phyloP scores from a whole-genome alignment of 2,329 filamentous ascomycete genomes.

The Aspergillaceae sp. region DNA sequence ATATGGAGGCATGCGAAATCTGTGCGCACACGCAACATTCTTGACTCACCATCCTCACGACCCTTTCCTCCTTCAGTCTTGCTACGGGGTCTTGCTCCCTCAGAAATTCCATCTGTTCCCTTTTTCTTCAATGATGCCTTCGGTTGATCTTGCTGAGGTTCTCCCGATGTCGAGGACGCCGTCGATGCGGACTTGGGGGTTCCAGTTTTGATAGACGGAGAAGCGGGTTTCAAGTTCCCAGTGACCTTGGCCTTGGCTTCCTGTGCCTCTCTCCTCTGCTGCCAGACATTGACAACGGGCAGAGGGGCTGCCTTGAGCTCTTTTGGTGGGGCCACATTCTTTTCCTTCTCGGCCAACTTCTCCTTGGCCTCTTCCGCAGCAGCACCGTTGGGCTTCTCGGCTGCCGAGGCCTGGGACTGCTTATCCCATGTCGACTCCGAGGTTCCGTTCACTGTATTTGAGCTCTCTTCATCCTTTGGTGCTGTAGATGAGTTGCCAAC shows the following conservation, averaged over 20 bases:
- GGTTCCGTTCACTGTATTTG: slow-evolving; percentile 53
- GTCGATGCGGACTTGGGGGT: slow-evolving; percentile 18
- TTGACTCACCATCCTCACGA: slow-evolving; percentile 27
- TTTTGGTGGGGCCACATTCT: slow-evolving; percentile 48
- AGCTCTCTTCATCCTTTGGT: slow-evolving; percentile 53
- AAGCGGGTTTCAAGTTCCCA: slow-evolving; percentile 18
- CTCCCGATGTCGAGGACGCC: slow-evolving; percentile 22
- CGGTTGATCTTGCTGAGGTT: slow-evolving; percentile 31
- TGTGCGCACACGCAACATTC: not conserved
- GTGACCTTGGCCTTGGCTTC: slow-evolving; percentile 42
- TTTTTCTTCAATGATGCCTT: slow-evolving; percentile 37
- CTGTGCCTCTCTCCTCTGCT: slow-evolving; percentile 62
- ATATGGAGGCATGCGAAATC: not conserved
- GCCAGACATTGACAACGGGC: slow-evolving; percentile 82
- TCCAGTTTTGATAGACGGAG: slow-evolving; percentile 12
- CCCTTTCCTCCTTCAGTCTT: slow-evolving; percentile 35
- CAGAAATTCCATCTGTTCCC: slow-evolving; percentile 19
- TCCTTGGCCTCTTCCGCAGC: slow-evolving; percentile 41
- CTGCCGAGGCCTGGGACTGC: slow-evolving; percentile 54
- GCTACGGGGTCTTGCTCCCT: slow-evolving; percentile 27
- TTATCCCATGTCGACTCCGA: slow-evolving; percentile 61
- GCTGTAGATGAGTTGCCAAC: slow-evolving; percentile 46
- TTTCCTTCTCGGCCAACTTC: slow-evolving; percentile 50
- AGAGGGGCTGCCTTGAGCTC: slow-evolving; percentile 72
- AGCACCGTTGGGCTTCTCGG: slow-evolving; percentile 44